phyloP scores from a whole-genome alignment of 805 yeast genomes.

The Teunomyces aglyptinius region DNA sequence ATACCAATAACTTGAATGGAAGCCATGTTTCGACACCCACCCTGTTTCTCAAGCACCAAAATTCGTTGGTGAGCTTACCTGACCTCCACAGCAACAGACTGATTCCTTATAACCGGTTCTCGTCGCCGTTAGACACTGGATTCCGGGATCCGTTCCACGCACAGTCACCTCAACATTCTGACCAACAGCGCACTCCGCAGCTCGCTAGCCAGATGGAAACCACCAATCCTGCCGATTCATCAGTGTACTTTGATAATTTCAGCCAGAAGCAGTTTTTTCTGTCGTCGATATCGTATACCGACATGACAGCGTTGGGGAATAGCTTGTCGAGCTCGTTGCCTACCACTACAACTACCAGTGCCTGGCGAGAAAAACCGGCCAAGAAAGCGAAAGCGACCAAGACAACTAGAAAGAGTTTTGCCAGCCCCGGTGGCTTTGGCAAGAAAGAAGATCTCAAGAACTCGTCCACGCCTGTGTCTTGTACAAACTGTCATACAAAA shows the following conservation, averaged over 20 bases:
- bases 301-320: neutral
- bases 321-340: conserved; percentile 10
- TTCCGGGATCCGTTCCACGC: neutral
- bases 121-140: neutral
- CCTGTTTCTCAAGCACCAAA: conserved; percentile 22
- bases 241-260: conserved; percentile 1
- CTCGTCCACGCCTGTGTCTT: conserved; percentile 27
- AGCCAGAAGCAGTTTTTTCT: neutral
- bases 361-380: neutral
- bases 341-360: conserved; percentile 7
- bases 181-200: neutral
- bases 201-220: conserved; percentile 1
- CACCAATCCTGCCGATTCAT: neutral
- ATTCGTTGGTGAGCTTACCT: conserved; percentile 30
- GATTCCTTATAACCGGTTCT: neutral
- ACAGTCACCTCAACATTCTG: neutral
- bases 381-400: conserved; percentile 7
- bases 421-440: neutral
- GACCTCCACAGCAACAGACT: conserved; percentile 13
- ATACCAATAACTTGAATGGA: conserved; percentile 2
- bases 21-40: conserved; percentile 19
- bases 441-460: neutral
- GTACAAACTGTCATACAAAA: conserved; percentile 88
- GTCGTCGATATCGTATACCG: neutral
- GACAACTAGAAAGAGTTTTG: conserved; percentile 7